A percentile compares a stretch with the other conserved stretches of the same genome.
phyloP scores from a whole-genome alignment of 306 rosid genomes.

The Urtica urens region DNA sequence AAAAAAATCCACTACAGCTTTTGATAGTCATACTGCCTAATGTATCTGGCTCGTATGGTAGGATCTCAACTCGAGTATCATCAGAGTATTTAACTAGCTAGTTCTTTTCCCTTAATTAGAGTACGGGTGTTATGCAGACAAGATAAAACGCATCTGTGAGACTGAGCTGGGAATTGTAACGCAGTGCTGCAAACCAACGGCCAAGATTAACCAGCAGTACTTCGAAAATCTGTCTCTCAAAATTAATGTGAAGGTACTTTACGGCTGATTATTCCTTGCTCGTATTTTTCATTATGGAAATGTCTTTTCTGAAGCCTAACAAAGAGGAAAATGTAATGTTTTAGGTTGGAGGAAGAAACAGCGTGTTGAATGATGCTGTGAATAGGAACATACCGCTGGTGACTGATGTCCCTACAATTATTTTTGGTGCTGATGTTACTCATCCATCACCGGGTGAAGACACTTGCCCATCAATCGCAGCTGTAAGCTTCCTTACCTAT shows the following conservation, averaged over 20 bases:
- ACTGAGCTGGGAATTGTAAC: conserved; percentile 76
- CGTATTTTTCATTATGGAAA: background rate
- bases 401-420: conserved; percentile 49
- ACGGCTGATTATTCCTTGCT: background rate
- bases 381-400: conserved; percentile 31
- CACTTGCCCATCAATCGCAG: conserved; percentile 67
- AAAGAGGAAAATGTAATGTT: background rate
- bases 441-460: conserved; percentile 79
- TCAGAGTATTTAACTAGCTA: background rate
- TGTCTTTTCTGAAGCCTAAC: conserved; percentile 2
- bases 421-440: conserved; percentile 76
- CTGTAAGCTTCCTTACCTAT: conserved; percentile 28
- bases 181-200: conserved; percentile 58
- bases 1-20: conserved; percentile 28
- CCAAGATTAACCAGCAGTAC: conserved; percentile 30
- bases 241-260: conserved; percentile 70
- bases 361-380: conserved; percentile 47
- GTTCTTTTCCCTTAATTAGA: background rate
- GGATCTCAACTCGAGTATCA: conserved; percentile 9
- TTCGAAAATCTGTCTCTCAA: conserved; percentile 70
- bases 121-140: too few species aligned
- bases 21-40: conserved; percentile 70
- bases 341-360: conserved; percentile 72
- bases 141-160: conserved; percentile 63
- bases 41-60: conserved; percentile 44